Conservation (phyloP, 169 alveolate genomes). For the Neospora caninum region DNA sequence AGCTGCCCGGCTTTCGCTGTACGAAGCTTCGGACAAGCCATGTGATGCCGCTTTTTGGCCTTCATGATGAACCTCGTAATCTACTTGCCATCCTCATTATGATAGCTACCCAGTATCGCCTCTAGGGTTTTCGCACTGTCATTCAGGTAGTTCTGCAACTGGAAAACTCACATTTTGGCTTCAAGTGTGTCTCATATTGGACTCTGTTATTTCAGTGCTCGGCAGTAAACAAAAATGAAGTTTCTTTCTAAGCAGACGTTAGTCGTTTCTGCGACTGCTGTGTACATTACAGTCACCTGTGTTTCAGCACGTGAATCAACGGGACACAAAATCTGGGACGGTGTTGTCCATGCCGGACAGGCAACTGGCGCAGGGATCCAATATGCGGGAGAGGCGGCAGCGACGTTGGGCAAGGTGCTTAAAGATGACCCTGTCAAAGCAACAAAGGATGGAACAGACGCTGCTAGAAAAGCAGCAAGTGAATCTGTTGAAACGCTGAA, state of each 20-base stretch:
- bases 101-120: no score
- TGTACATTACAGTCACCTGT: not conserved
- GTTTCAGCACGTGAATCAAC: not conserved
- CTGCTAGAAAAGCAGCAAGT: not conserved
- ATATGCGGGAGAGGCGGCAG: not conserved
- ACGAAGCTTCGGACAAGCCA: no score
- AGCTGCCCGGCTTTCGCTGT: no score
- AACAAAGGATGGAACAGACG: not conserved
- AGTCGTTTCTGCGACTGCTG: not conserved
- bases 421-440: slow-evolving; percentile 6
- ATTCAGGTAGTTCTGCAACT: no score
- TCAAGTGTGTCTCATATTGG: not conserved
- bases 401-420: not conserved
- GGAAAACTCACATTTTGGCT: no score
- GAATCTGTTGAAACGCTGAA: not conserved
- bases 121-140: no score
- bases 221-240: not conserved
- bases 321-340: slow-evolving; percentile 14
- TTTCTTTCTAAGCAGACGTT: not conserved
- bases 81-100: no score
- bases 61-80: no score
- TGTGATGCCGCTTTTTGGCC: no score
- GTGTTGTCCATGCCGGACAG: not conserved
- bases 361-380: not conserved
- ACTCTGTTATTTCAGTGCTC: not conserved